phyloP scores from a whole-genome alignment of 2,329 filamentous ascomycete genomes.

The Exophiala sp. region DNA sequence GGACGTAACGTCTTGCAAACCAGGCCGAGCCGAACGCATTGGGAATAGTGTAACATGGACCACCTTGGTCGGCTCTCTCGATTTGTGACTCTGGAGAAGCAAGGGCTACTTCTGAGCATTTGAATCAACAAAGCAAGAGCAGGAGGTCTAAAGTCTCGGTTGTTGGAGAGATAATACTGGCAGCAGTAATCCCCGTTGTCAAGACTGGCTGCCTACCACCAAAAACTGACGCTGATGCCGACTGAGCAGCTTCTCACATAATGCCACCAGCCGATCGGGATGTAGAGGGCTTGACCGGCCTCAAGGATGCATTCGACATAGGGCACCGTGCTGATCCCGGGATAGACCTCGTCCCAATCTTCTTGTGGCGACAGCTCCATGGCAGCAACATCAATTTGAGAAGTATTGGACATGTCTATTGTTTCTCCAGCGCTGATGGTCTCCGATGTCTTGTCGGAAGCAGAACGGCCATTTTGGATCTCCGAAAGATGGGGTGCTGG shows the following conservation, averaged over 20 bases:
- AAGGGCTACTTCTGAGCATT: too few species aligned
- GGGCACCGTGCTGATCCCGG: constrained; percentile 56
- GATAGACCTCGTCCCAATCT: constrained; percentile 47
- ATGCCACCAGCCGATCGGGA: constrained; percentile 97
- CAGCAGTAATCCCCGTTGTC: too few species aligned
- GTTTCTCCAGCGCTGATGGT: constrained; percentile 53
- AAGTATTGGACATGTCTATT: constrained; percentile 92
- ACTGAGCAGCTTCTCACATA: constrained; percentile 82
- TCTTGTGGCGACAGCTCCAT: constrained; percentile 54
- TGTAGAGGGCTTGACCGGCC: constrained; percentile 80
- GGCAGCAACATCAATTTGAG: constrained; percentile 69
- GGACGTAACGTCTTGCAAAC: too few species aligned
- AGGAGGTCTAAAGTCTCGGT: not conserved
- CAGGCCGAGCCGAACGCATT: too few species aligned
- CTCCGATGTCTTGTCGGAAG: constrained; percentile 8
- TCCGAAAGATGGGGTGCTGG: constrained; percentile 22
- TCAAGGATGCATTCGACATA: constrained; percentile 74
- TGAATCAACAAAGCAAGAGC: not conserved
- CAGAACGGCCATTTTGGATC: not conserved
- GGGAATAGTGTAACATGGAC: too few species aligned
- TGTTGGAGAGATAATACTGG: too few species aligned
- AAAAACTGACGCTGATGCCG: constrained; percentile 95
- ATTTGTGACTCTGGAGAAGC: too few species aligned
- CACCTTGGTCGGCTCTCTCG: too few species aligned
- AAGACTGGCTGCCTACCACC: constrained; percentile 58